Percentiles rank a stretch among this genome's conserved stretches.
phyloP scores from a whole-genome alignment of 257 asterid genomes.

The Haberlea rhodopensis region DNA sequence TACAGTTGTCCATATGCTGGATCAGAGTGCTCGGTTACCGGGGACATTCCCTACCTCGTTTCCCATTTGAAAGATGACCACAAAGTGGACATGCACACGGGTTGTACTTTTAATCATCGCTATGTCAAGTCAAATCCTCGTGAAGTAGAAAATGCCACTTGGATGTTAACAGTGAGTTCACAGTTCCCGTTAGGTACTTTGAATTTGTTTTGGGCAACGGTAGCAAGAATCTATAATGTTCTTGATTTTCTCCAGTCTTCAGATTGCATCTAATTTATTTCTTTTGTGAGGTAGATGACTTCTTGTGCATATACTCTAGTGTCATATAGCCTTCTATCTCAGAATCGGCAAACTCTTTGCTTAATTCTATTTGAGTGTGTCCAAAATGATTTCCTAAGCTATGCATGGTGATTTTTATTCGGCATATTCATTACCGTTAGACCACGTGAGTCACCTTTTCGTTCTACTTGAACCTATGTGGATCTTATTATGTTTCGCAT shows the following conservation, averaged over 20 bases:
- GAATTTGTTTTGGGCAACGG: neutral
- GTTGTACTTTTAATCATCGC: conserved; percentile 78
- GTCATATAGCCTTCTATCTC: neutral
- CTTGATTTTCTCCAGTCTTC: neutral
- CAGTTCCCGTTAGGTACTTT: neutral
- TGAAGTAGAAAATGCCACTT: conserved; percentile 82
- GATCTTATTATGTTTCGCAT: neutral
- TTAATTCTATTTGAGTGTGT: neutral
- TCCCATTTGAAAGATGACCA: conserved; percentile 79
- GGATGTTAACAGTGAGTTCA: conserved; percentile 78
- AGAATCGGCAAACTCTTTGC: neutral
- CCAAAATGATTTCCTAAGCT: neutral
- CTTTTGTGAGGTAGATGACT: neutral
- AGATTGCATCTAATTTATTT: neutral
- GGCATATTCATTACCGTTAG: neutral
- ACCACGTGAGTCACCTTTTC: neutral
- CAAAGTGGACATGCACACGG: conserved; percentile 88
- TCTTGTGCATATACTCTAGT: neutral
- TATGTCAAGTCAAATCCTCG: conserved; percentile 83
- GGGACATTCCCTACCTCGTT: conserved; percentile 72
- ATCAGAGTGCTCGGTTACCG: conserved; percentile 66
- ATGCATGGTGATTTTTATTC: neutral
- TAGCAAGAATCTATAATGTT: neutral
- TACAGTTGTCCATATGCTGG: conserved; percentile 79
- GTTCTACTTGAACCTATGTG: neutral